phyloP scores from a whole-genome alignment of 2,329 filamentous ascomycete genomes.

The Nemania sp. region DNA sequence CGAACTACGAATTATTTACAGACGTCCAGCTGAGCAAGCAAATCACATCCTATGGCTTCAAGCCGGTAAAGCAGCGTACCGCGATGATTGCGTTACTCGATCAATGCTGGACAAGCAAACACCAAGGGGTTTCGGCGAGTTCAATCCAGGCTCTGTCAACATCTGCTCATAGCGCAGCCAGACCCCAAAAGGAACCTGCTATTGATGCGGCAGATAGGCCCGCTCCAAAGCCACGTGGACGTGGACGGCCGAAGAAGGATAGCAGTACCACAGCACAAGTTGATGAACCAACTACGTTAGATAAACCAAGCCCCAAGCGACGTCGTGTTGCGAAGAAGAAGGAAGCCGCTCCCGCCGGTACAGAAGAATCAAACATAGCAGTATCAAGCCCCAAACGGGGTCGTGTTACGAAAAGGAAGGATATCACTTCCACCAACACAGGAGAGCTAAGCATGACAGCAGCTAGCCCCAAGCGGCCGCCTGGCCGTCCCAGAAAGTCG shows the following conservation, averaged over 20 bases:
- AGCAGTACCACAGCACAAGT: neutral
- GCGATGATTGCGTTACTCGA: constrained; percentile 73
- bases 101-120: constrained; percentile 71
- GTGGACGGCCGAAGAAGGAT: constrained; percentile 23
- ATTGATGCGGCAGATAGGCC: constrained; percentile 12
- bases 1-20: constrained; percentile 65
- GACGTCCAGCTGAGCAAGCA: constrained; percentile 66
- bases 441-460: neutral
- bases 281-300: neutral
- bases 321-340: constrained; percentile 18
- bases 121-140: constrained; percentile 30
- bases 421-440: neutral
- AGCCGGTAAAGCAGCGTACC: constrained; percentile 67
- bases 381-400: constrained; percentile 19
- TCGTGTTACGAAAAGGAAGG: constrained; percentile 17
- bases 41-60: constrained; percentile 71
- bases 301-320: constrained; percentile 4
- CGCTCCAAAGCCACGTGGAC: constrained; percentile 16
- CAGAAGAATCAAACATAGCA: neutral
- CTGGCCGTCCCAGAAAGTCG: constrained; percentile 39
- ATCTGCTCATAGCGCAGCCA: constrained; percentile 25
- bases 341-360: neutral
- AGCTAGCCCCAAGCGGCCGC: constrained; percentile 21
- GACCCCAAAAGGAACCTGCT: constrained; percentile 20
- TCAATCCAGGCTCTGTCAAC: constrained; percentile 30